Base-by-base conservation (phyloP, 257 asterid species). In the Craterostigma plantagineum region DNA sequence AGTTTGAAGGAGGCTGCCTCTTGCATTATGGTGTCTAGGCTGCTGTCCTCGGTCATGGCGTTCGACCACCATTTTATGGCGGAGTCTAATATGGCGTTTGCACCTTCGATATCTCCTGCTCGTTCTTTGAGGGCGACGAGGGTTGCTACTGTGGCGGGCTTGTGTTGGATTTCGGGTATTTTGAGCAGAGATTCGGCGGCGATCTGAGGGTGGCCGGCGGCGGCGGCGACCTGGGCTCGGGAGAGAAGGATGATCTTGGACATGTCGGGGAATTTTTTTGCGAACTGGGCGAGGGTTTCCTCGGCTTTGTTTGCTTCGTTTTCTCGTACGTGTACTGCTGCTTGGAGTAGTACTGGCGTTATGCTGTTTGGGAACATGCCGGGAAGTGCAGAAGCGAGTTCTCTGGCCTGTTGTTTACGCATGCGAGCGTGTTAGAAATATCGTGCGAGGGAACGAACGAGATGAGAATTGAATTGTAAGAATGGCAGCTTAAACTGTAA, bases 1-100 rank as follows among this genome's bases (percentile, higher is more conserved):
- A 79, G 94, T 66, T 76, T 82, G 54, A 87, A 87, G 3, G 84
- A 37, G 60, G 98, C 98, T 46, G 95, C 98, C 54, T 83, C 90
- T 64, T 70, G 86, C 83, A 63, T 77, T 58, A 83, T 74, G 35
- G 60, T 54, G 50, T 65, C 65, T 12, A 79, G 71, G 50, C 76
- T 74, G 49, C 48, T 65, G 63, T 79, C 76, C 57, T 87, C 93
- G 3, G 79, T 67, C 98, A 82, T 82, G 56, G 92, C 76, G 54
- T 70, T 63, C 5, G 86, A 76, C 93, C 93, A 82, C 79, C 83
- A 87, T 13, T 54, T 54, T 17, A 79, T 75, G 16, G 93, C 85
- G 18, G 92, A 65, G 52, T 79, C 78, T 36, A 90, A 70, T 37
- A 77, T 76, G 0, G 73, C 66, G 62, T 74, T 75, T 4, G 95